Evolutionary conservation across 495 filamentous ascomycete species (phyloP), one percentile per base, ranked within the genome.

Genomic region (Ascobolus immersus): DNA sequence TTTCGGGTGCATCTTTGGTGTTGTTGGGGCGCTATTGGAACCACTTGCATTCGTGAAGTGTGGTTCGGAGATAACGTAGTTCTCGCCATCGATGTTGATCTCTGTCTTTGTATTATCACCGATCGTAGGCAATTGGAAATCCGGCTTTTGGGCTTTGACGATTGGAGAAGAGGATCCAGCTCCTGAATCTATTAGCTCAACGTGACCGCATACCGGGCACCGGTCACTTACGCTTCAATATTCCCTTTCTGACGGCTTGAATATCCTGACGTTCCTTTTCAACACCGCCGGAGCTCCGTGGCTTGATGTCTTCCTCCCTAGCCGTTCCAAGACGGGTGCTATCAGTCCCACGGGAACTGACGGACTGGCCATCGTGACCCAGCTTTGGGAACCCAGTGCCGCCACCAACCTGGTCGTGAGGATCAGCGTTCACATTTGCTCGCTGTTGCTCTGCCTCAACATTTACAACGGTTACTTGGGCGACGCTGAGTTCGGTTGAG

Each of bases 181-280:
- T 39, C 63, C 65, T 33, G 65, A 70, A 32, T 61, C 58, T 34
- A 32, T 41, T 25, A 27, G 25, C 25, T 28, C 5, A 35, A 17
- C 24, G 17, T 37, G n/a, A 29, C 17, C 30, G 7, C 9, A 4
- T 1, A 8, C 28, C 1, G 33, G 10, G n/a, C 11, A 38, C 1
- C 23, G 15, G n/a, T 8, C 21, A 61, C 77, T 40, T 62, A 86
- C 82, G 75, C 52, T 99, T 99, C 27, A 99, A 52, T 28, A 99
- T 99, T 12, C 86, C 84, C 52, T 84, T 91, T 41, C 74, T 76
- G 11, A 94, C 72, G 7, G 79, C 73, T 12, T 80, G 77, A 12
- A 91, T 73, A 46, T 92, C 82, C 1, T 80, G 79, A 32, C 86
- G 71, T 47, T 96, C 86, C 47, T 61, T 71, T 34, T 94, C 86